phyloP scores from a whole-genome alignment of 805 yeast species.

The Candida silvatica region DNA sequence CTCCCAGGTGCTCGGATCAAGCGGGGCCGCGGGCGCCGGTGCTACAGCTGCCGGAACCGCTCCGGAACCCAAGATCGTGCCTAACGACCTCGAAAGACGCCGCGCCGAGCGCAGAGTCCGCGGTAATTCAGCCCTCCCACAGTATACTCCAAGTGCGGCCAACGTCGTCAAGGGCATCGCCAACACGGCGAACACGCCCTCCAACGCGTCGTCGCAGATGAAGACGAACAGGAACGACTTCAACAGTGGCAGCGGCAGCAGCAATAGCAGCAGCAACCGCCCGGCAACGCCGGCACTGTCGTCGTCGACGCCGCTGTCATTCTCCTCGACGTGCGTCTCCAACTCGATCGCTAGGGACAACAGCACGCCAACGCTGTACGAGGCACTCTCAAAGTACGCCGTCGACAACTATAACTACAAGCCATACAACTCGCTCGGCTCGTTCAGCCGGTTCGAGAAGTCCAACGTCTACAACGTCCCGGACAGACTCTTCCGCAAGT shows the following conservation, averaged over 20 bases:
- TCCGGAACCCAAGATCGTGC: neutral
- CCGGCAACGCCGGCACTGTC: conserved; percentile 41
- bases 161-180: neutral
- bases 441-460: conserved; percentile 71
- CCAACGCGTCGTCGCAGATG: neutral
- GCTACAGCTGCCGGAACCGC: neutral
- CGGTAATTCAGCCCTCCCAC: neutral
- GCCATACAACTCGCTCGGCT: conserved; percentile 32
- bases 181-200: neutral
- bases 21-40: neutral
- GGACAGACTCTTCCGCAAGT: conserved; percentile 68
- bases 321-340: conserved; percentile 59
- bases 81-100: conserved; percentile 1
- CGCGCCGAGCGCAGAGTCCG: conserved; percentile 1
- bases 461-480: conserved; percentile 65
- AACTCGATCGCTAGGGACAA: conserved; percentile 50
- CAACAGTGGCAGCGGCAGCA: neutral
- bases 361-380: conserved; percentile 48
- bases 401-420: conserved; percentile 61
- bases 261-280: conserved; percentile 4
- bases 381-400: conserved; percentile 47
- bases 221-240: neutral
- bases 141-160: neutral
- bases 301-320: conserved; percentile 40
- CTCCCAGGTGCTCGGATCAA: conserved; percentile 20